phyloP scores from a whole-genome alignment of 1,284 basidiomycete genomes.

The Golubevia sp. region DNA sequence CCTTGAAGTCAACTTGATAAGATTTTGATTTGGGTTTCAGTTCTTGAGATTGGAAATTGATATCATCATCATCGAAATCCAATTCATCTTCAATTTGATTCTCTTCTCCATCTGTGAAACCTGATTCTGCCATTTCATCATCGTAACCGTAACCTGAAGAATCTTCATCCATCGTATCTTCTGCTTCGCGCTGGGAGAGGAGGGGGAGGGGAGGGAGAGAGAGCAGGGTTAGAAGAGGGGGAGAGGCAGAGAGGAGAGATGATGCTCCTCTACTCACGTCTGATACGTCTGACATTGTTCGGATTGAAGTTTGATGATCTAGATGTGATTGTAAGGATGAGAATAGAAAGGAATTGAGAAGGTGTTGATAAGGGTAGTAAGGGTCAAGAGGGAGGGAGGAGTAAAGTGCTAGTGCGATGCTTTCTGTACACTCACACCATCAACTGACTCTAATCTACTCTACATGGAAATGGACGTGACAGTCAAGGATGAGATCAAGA shows the following conservation, averaged over 20 bases:
- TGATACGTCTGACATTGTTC: not conserved
- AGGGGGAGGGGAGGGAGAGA: constrained; percentile 5
- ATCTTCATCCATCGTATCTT: constrained; percentile 56
- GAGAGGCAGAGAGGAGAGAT: constrained; percentile 1
- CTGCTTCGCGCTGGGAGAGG: constrained; percentile 2
- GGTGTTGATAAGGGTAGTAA: too few species aligned
- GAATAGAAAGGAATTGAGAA: too few species aligned
- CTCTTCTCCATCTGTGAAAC: constrained; percentile 32
- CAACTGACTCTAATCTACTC: too few species aligned
- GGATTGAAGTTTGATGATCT: not conserved
- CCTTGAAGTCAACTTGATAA: constrained; percentile 52
- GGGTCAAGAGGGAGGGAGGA: too few species aligned
- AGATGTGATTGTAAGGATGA: not conserved
- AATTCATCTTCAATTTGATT: constrained; percentile 10
- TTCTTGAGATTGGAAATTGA: constrained; percentile 11
- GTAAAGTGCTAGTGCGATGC: too few species aligned
- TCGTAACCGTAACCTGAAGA: constrained; percentile 9
- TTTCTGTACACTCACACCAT: too few species aligned
- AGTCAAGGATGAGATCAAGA: too few species aligned
- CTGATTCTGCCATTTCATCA: constrained; percentile 11
- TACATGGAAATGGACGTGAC: too few species aligned
- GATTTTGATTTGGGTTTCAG: constrained; percentile 32
- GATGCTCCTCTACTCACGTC: not conserved
- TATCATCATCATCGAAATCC: constrained; percentile 23
- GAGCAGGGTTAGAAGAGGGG: constrained; percentile 8